A percentile compares a stretch with the other conserved stretches of the same genome.
These are phyloP conservation scores for Lasiodiplodia theobromae DNA, from an alignment of 2,329 filamentous ascomycete genomes.

Conservation along the genomic window DNA sequence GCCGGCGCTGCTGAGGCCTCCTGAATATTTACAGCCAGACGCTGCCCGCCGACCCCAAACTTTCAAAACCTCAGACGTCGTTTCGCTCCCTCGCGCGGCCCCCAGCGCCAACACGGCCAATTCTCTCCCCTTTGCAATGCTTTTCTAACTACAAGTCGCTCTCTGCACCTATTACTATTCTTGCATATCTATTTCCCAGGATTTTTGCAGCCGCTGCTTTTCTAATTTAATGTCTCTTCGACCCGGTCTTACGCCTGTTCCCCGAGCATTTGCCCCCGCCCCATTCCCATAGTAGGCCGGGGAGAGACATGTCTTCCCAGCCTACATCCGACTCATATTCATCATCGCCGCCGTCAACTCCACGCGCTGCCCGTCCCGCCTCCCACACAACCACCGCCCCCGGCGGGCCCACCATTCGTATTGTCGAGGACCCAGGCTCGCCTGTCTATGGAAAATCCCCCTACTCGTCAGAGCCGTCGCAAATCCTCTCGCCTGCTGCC, in stretches of 20 bases:
- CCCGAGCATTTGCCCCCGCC: slow-evolving; percentile 2
- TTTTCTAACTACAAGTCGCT: slow-evolving; percentile 27
- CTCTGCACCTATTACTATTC: slow-evolving; percentile 26
- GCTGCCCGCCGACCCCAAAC: slow-evolving; percentile 16
- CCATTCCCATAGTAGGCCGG: slow-evolving; percentile 7
- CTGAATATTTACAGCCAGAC: slow-evolving; percentile 28
- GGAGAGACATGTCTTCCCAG: slow-evolving; percentile 28
- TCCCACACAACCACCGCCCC: slow-evolving; percentile 44
- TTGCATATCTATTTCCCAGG: slow-evolving; percentile 5
- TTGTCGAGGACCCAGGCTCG: slow-evolving; percentile 46
- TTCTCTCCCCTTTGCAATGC: slow-evolving; percentile 18
- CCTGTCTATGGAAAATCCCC: slow-evolving; percentile 49
- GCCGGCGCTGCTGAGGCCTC: slow-evolving; percentile 22
- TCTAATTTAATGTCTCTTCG: slow-evolving; percentile 31
- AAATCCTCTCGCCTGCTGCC: slow-evolving; percentile 46
- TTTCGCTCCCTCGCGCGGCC: slow-evolving; percentile 20
- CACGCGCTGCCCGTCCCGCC: slow-evolving; percentile 29
- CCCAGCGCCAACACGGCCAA: slow-evolving; percentile 23
- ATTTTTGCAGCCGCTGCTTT: slow-evolving; percentile 13
- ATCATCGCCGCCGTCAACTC: slow-evolving; percentile 20
- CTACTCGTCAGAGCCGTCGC: slow-evolving; percentile 48
- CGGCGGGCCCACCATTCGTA: slow-evolving; percentile 49
- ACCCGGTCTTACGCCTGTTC: slow-evolving; percentile 20
- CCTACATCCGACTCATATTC: slow-evolving; percentile 7
- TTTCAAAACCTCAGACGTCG: slow-evolving; percentile 26